Evolutionary conservation across 116 monocot species (phyloP).

Genomic region (Thalassia testudinum): DNA sequence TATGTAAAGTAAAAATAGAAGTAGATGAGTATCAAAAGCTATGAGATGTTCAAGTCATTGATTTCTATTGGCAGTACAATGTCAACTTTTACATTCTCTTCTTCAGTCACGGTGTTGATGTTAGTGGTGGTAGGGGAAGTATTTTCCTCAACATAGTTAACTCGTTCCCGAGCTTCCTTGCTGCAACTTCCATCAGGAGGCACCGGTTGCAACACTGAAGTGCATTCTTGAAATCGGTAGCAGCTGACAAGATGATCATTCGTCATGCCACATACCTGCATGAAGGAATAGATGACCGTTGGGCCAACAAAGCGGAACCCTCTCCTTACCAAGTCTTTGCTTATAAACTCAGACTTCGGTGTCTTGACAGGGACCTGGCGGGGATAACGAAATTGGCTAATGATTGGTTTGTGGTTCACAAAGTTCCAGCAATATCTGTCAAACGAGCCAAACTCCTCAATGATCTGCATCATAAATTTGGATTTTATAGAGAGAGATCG

Average conservation of each 20-base stretch:
- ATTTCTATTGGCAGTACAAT: constrained; percentile 11
- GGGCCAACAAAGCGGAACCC: constrained; percentile 66
- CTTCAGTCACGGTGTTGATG: neutral
- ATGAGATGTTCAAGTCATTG: constrained; percentile 25
- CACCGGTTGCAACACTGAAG: too few species aligned
- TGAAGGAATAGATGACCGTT: constrained; percentile 66
- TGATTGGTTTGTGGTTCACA: constrained; percentile 43
- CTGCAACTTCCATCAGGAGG: neutral
- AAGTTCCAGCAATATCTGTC: constrained; percentile 64
- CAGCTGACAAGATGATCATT: constrained; percentile 63
- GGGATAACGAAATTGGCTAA: constrained; percentile 40
- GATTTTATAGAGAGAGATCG: too few species aligned
- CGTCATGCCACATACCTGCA: constrained; percentile 58
- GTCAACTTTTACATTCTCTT: constrained; percentile 6
- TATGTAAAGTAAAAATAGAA: too few species aligned
- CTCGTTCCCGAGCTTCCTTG: neutral
- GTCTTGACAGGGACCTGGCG: constrained; percentile 59
- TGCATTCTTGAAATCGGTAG: constrained; percentile 51
- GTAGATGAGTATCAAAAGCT: too few species aligned
- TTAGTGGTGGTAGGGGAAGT: neutral
- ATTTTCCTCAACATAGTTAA: constrained; percentile 13
- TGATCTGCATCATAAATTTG: constrained; percentile 27
- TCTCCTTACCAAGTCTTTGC: constrained; percentile 57
- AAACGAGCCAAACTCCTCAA: constrained; percentile 66
- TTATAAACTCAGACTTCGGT: constrained; percentile 56